Conservation (phyloP, 1,284 basidiomycete genomes). For the Dichomitus squalens region DNA sequence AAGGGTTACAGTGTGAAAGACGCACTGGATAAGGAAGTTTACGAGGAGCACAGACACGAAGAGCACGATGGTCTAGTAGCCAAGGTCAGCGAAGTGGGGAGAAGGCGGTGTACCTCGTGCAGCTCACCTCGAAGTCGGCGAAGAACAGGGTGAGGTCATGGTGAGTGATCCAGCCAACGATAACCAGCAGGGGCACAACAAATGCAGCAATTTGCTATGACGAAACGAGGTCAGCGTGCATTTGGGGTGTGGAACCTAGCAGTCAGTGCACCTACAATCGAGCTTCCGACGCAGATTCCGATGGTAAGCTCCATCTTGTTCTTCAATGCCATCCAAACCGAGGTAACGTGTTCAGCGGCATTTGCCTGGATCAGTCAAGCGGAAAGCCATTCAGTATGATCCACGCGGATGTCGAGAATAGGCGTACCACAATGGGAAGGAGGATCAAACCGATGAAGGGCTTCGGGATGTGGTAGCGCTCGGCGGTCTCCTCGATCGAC, state of each 20-base stretch:
- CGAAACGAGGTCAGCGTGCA: not conserved
- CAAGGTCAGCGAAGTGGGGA: not conserved
- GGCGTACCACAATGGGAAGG: slow-evolving; percentile 69
- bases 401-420: not conserved
- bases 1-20: slow-evolving; percentile 15
- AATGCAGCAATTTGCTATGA: slow-evolving; percentile 85
- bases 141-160: slow-evolving; percentile 87
- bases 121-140: slow-evolving; percentile 71
- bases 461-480: slow-evolving; percentile 81
- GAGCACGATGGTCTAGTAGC: slow-evolving; percentile 73
- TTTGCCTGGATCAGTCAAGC: slow-evolving; percentile 51
- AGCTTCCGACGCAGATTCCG: slow-evolving; percentile 88
- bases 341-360: slow-evolving; percentile 81
- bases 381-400: not conserved
- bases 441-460: slow-evolving; percentile 79
- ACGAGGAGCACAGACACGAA: slow-evolving; percentile 87
- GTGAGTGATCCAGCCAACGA: slow-evolving; percentile 80
- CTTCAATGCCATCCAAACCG: slow-evolving; percentile 92
- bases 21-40: slow-evolving; percentile 76
- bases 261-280: slow-evolving; percentile 61
- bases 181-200: slow-evolving; percentile 83
- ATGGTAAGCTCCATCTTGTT: slow-evolving; percentile 87
- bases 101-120: slow-evolving; percentile 10
- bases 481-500: slow-evolving; percentile 88
- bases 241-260: not conserved